Evolutionary conservation across 2,329 filamentous ascomycete species (phyloP), one percentile per base, ranked within the genome.

Genomic region (Zarea fungicola): DNA sequence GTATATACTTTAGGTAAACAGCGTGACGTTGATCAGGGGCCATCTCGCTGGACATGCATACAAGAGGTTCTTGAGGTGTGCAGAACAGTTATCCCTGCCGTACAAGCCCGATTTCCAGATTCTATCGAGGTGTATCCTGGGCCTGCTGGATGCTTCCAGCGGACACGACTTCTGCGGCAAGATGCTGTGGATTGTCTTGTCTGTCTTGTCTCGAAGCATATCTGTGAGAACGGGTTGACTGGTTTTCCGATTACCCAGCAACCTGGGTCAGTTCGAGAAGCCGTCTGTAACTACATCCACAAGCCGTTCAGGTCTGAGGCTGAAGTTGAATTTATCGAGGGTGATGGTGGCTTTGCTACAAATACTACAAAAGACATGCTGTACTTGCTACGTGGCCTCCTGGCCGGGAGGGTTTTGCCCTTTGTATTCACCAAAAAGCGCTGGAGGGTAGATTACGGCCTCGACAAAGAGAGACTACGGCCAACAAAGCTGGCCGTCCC

Each of bases 391-490:
- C 67, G 77, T 19, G 75, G 84, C 0, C 66, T 87, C 0, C 60
- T 87, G 8, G 76, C 78, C 0, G 62, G 68, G 0, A 75, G 79
- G 0, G 65, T 87, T 0, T 56, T 87, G 0, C 55, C 56, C 0
- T 84, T 83, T 50, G 67, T 66, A 0, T 63, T 87, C 1, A 62
- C 64, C 0, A 62, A 75, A 11, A 87, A 85, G 56, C 67, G 83
- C 2, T 87, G 80, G 79, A 65, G 76, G 3, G 83, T 88, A 0
- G 75, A 86, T 48, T 88, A 83, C 52, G 83, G 84, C 0, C 65
- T 78, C 0, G 73, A 81, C 56, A 50, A 56, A 0, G 57, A 52
- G 1, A 61, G 78, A 4, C 54, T 55, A 0, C 73, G 71, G 0
- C 43, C 52, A 1, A 77, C 73, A 0, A 66, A 59, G 46, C 68